phyloP scores from a whole-genome alignment of 805 yeast species.

The Grigorovia yakushimaensis region DNA sequence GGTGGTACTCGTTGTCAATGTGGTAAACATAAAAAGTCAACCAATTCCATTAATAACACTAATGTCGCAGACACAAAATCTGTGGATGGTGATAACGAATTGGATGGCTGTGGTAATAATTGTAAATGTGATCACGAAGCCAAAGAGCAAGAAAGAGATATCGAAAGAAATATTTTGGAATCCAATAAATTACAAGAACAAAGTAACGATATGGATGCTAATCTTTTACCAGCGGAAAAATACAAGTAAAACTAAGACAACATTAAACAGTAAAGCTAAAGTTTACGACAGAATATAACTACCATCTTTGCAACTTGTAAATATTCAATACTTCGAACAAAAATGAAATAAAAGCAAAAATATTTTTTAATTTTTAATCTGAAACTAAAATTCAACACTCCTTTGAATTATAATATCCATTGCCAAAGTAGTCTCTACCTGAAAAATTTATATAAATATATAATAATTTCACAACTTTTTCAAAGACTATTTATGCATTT shows the following conservation, averaged over 20 bases:
- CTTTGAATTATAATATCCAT: too few species aligned
- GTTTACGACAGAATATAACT: too few species aligned
- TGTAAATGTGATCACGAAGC: conserved; percentile 11
- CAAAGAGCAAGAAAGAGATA: conserved; percentile 12
- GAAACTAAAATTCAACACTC: too few species aligned
- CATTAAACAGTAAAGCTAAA: too few species aligned
- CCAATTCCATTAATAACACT: not conserved
- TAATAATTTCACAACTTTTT: too few species aligned
- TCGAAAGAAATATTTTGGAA: conserved; percentile 19
- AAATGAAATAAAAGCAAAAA: too few species aligned
- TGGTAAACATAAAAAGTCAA: conserved; percentile 16
- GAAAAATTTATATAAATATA: too few species aligned
- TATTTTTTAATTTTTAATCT: too few species aligned
- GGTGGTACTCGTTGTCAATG: conserved; percentile 23
- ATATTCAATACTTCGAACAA: too few species aligned
- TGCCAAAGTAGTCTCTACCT: too few species aligned
- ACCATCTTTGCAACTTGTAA: too few species aligned
- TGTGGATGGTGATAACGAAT: not conserved
- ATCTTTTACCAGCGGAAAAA: conserved; percentile 22
- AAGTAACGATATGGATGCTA: conserved; percentile 25
- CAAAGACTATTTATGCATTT: too few species aligned
- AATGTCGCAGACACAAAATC: not conserved
- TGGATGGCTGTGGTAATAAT: not conserved
- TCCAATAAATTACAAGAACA: conserved; percentile 22
- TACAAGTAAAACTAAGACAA: not conserved